These are phyloP conservation scores for Botrytis medusae DNA, from an alignment of 2,329 filamentous ascomycete genomes.

Conservation along the genomic window DNA sequence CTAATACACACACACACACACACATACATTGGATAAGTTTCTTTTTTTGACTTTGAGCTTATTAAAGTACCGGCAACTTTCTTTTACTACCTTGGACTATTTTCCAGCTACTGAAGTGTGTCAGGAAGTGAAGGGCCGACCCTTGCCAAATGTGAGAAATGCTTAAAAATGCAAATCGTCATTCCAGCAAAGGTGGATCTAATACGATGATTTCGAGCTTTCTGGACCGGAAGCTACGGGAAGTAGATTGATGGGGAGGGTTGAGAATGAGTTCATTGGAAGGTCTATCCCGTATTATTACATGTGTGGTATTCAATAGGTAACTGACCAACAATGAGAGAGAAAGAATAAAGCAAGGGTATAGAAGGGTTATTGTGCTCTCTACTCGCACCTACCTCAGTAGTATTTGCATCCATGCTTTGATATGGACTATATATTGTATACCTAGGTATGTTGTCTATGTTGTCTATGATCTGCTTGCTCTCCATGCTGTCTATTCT, in stretches of 20 bases:
- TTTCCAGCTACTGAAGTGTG: not conserved
- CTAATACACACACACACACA: not conserved
- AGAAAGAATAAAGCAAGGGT: not conserved
- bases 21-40: not conserved
- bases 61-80: not conserved
- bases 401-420: not conserved
- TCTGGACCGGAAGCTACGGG: slow-evolving; percentile 7
- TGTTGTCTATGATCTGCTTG: too few relatives aligned
- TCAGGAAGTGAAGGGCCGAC: not conserved
- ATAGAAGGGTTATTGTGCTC: not conserved
- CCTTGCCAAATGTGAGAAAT: not conserved
- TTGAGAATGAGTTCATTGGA: not conserved
- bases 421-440: not conserved
- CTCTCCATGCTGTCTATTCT: too few relatives aligned
- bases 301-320: not conserved
- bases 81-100: not conserved
- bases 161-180: slow-evolving; percentile 8
- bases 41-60: not conserved
- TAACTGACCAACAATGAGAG: not conserved
- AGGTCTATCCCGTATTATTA: not conserved
- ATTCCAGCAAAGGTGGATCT: slow-evolving; percentile 6
- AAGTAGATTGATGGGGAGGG: not conserved
- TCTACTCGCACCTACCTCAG: too few relatives aligned
- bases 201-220: not conserved
- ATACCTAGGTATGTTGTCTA: too few relatives aligned